Evolutionary conservation across 129 eudicot genomes (phyloP), one percentile per base, ranked within the genome.

Genomic region (Ambrosia artemisiifolia): DNA sequence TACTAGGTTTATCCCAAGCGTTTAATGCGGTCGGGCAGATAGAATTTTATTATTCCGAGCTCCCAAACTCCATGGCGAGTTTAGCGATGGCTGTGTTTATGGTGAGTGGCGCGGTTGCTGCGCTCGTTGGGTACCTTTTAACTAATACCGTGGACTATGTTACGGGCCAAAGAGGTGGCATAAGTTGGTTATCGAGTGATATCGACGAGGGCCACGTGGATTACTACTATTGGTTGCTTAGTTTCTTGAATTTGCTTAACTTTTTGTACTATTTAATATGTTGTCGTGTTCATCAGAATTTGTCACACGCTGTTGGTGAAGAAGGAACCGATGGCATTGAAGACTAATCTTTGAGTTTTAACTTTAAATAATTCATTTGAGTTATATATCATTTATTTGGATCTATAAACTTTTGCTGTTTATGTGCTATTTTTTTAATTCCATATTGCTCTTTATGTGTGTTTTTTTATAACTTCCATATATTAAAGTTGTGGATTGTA

Each of bases 31-130:
- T 80, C 1, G 87, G 83, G 51, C 83, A 80, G 43, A 60, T 80
- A 2, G 91, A 86, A 53, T 83, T 80, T 48, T 86, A 71, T 48
- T 83, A 82, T 30, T 40, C 69, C 0, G 80, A 83, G 62, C 61
- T 83, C 42, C 81, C 87, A 3, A 74, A 54, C 44, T 83, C 79
- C 36, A 80, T 86, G 91, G 60, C 79, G 32, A 86, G 87, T 60
- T 19, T 70, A 13, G 83, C 83, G 0, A 68, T 73, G 72, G 83
- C 76, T 2, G 24, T 85, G n/a, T 69, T 61, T 34, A 64, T 69
- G 44, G 51, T 79, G 53, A 69, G 85, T 33, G 38, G 42, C 48
- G 78, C 81, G 28, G n/a, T 77, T 35, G 61, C 85, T 6, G 77
- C 85, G 13, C 20, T 79, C 0, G 28, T 82, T 63, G 75, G 79